Evolutionary conservation across 2,329 filamentous ascomycete species (phyloP).

Genomic region (Chalaropsis ovoidea): DNA sequence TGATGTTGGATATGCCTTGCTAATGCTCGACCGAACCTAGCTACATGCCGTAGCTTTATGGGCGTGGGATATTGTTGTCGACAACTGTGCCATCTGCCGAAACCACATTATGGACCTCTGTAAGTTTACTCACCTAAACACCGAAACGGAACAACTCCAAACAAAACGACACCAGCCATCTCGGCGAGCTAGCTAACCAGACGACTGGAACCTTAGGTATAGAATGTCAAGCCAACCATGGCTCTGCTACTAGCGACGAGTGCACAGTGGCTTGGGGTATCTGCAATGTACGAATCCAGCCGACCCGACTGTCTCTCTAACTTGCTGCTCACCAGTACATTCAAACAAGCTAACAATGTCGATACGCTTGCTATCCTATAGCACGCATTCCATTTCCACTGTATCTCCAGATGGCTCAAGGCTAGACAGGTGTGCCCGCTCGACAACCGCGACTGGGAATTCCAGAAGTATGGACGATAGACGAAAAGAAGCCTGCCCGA

Average conservation of each 20-base stretch:
- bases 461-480: slow-evolving; percentile 88
- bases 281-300: slow-evolving; percentile 65
- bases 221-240: slow-evolving; percentile 97
- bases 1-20: not conserved
- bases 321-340: slow-evolving; percentile 19
- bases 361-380: slow-evolving; percentile 33
- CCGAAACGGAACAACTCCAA: no score
- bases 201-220: slow-evolving; percentile 51
- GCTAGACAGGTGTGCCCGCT: slow-evolving; percentile 96
- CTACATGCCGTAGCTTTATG: slow-evolving; percentile 79
- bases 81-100: slow-evolving; percentile 98
- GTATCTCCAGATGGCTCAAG: slow-evolving; percentile 98
- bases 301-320: slow-evolving; percentile 32
- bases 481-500: not conserved
- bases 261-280: slow-evolving; percentile 99
- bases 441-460: slow-evolving; percentile 98
- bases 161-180: not conserved
- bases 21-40: slow-evolving; percentile 20
- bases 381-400: slow-evolving; percentile 99
- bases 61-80: slow-evolving; percentile 99
- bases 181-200: slow-evolving; percentile 11
- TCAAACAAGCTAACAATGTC: not conserved
- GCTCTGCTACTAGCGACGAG: slow-evolving; percentile 91
- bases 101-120: slow-evolving; percentile 99
- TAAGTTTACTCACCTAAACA: slow-evolving; percentile 36